phyloP scores from a whole-genome alignment of 2,329 filamentous ascomycete species.

The Sclerotinia spermophila region DNA sequence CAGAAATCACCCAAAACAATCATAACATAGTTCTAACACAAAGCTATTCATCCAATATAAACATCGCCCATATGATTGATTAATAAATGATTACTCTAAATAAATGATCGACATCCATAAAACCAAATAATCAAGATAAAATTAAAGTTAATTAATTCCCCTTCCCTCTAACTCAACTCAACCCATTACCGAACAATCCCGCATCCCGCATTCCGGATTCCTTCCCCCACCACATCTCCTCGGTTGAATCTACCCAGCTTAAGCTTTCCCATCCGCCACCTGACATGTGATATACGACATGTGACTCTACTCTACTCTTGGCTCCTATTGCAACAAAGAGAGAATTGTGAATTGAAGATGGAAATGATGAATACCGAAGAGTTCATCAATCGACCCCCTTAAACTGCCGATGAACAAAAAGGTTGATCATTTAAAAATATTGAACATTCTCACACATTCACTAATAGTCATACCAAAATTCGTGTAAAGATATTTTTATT shows the following conservation, averaged over 20 bases:
- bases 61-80: not conserved
- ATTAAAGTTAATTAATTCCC: not conserved
- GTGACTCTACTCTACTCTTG: not conserved
- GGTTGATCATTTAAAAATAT: not conserved
- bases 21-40: no score
- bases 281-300: slow-evolving; percentile 5
- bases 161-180: not conserved
- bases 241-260: not conserved
- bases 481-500: not conserved
- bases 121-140: not conserved
- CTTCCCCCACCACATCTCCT: not conserved
- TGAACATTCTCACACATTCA: not conserved
- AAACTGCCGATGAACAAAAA: not conserved
- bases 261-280: not conserved
- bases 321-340: not conserved
- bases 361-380: not conserved
- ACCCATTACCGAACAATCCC: not conserved
- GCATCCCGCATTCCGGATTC: not conserved
- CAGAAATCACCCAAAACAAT: no score
- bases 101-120: not conserved
- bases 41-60: not conserved
- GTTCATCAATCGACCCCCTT: not conserved
- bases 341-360: not conserved
- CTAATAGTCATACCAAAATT: not conserved
- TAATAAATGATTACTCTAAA: no score